Evolutionary conservation across 169 alveolate genomes (phyloP).

Genomic region (Plasmodium cynomolgi): DNA sequence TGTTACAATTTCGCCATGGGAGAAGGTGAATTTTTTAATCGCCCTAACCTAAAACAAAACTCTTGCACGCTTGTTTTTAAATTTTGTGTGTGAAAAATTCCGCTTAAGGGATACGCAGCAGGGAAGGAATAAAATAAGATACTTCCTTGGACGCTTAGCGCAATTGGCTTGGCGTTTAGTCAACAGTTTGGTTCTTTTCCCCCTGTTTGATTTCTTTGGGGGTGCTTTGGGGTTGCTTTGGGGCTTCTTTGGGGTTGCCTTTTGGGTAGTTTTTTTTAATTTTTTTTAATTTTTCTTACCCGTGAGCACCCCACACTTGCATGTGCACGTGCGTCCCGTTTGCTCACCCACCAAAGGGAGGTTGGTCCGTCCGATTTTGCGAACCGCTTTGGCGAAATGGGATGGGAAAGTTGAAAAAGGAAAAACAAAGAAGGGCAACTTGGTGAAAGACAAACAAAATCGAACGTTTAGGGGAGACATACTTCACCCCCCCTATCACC

Average conservation of each 20-base stretch:
- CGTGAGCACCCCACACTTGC: background rate
- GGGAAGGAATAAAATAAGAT: background rate
- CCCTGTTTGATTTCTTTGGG: background rate
- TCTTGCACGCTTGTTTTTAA: background rate
- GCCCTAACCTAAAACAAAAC: background rate
- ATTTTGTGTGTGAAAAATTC: background rate
- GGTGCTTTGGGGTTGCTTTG: background rate
- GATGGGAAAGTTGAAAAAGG: background rate
- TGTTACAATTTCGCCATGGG: background rate
- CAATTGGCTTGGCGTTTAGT: background rate
- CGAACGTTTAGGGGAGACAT: background rate
- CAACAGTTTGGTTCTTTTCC: background rate
- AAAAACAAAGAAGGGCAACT: background rate
- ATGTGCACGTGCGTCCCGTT: background rate
- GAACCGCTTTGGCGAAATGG: background rate
- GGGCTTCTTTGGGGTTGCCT: background rate
- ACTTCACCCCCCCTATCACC: background rate
- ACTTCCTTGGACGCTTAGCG: background rate
- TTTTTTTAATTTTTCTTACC: background rate
- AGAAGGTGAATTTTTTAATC: background rate
- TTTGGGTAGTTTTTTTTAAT: background rate
- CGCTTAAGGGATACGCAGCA: background rate
- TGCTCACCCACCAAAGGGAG: background rate
- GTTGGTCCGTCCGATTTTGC: background rate
- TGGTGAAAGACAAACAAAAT: background rate